Conservation (phyloP, 306 rosid genomes). For the Rosa persica region DNA sequence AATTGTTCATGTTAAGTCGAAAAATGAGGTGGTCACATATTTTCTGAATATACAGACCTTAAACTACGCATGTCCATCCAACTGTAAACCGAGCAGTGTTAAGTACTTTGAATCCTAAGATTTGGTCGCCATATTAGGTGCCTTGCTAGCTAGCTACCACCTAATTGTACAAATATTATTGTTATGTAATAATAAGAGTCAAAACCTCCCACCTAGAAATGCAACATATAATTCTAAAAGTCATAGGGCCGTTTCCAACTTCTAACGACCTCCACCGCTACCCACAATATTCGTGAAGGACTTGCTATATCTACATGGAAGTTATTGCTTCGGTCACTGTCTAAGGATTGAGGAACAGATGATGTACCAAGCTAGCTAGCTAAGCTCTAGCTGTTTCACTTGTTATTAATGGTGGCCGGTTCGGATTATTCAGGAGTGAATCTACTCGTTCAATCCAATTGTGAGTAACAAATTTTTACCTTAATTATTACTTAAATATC, state of each 20-base stretch:
- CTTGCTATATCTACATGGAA: not conserved
- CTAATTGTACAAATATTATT: not conserved
- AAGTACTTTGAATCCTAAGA: not conserved
- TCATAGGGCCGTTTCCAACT: conserved; percentile 1
- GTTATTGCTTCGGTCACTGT: not conserved
- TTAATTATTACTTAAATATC: no score
- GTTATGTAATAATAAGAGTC: not conserved
- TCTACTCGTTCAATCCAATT: not conserved
- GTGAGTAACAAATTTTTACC: no score
- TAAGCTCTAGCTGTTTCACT: not conserved
- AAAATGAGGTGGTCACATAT: no score
- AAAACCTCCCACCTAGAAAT: not conserved
- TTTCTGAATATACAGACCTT: not conserved
- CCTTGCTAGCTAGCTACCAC: not conserved
- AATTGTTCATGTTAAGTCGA: no score
- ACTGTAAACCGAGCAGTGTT: not conserved
- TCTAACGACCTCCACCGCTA: not conserved
- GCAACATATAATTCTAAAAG: not conserved
- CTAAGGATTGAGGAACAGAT: not conserved
- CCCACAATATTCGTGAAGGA: not conserved
- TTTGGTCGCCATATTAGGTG: not conserved
- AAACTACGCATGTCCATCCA: not conserved
- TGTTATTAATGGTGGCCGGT: not conserved
- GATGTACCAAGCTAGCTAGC: not conserved
- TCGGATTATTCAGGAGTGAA: not conserved